phyloP scores from a whole-genome alignment of 179 eudicot species.

The Camellia oleifera region DNA sequence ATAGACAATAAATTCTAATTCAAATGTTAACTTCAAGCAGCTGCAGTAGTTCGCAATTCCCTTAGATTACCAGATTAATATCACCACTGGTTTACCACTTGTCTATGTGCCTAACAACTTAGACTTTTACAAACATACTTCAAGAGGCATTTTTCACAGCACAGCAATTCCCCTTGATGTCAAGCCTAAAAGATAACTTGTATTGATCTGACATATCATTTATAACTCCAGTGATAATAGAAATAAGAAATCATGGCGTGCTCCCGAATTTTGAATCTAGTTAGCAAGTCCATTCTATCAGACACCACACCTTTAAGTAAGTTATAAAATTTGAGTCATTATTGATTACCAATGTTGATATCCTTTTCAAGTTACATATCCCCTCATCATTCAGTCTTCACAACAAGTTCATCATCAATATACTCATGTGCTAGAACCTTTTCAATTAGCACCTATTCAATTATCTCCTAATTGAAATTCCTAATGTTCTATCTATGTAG shows the following conservation, averaged over 20 bases:
- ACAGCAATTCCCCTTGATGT: background rate
- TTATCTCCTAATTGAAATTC: background rate
- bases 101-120: background rate
- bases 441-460: background rate
- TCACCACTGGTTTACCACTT: background rate
- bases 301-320: background rate
- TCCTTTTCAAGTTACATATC: slow-evolving; percentile 3
- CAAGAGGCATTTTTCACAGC: background rate
- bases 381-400: background rate
- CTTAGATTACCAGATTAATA: background rate
- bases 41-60: background rate
- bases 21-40: background rate
- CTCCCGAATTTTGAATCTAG: background rate
- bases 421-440: background rate
- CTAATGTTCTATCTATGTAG: background rate
- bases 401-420: background rate
- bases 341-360: background rate
- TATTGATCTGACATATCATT: background rate
- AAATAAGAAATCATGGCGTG: background rate
- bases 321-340: background rate
- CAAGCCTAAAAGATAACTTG: background rate
- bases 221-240: background rate
- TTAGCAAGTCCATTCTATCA: background rate
- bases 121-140: background rate
- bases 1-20: background rate